Evolutionary conservation across 2,329 filamentous ascomycete genomes (phyloP).

Genomic region (Lachnellula cervina): DNA sequence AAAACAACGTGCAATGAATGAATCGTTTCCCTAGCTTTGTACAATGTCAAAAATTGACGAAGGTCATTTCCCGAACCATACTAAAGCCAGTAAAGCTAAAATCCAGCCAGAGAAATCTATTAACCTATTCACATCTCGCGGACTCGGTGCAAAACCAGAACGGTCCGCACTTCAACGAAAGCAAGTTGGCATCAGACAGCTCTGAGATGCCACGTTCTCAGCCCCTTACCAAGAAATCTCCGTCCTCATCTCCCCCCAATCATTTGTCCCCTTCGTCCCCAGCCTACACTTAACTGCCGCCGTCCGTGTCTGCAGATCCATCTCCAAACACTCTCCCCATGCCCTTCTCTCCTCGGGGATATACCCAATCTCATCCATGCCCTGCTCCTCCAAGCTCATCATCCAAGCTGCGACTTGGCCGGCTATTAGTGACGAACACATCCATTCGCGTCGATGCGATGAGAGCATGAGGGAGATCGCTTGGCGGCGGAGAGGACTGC

Average conservation of each 20-base stretch:
- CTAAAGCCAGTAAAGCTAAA: too few relatives aligned
- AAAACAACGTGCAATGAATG: too few relatives aligned
- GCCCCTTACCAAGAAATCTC: slow-evolving; percentile 1
- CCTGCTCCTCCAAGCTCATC: slow-evolving; percentile 23
- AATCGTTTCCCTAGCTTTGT: too few relatives aligned
- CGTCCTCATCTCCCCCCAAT: slow-evolving; percentile 2
- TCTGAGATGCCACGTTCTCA: background rate
- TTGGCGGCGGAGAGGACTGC: slow-evolving; percentile 49
- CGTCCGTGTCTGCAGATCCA: slow-evolving; percentile 11
- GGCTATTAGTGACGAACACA: slow-evolving; percentile 50
- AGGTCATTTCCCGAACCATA: too few relatives aligned
- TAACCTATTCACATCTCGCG: too few relatives aligned
- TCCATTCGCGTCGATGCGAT: slow-evolving; percentile 58
- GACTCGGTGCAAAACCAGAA: too few relatives aligned
- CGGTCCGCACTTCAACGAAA: too few relatives aligned
- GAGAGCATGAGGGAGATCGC: slow-evolving; percentile 57
- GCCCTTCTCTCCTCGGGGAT: slow-evolving; percentile 15
- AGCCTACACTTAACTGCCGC: slow-evolving; percentile 14
- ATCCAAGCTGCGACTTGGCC: slow-evolving; percentile 23
- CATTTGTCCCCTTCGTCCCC: slow-evolving; percentile 6
- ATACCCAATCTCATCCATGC: slow-evolving; percentile 15
- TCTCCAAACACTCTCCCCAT: slow-evolving; percentile 17
- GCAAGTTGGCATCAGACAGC: background rate
- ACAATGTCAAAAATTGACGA: too few relatives aligned
- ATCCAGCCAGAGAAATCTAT: too few relatives aligned